These are phyloP conservation scores for Apiosordaria backusii DNA, from an alignment of 495 filamentous ascomycete species.

Conservation along the genomic window DNA sequence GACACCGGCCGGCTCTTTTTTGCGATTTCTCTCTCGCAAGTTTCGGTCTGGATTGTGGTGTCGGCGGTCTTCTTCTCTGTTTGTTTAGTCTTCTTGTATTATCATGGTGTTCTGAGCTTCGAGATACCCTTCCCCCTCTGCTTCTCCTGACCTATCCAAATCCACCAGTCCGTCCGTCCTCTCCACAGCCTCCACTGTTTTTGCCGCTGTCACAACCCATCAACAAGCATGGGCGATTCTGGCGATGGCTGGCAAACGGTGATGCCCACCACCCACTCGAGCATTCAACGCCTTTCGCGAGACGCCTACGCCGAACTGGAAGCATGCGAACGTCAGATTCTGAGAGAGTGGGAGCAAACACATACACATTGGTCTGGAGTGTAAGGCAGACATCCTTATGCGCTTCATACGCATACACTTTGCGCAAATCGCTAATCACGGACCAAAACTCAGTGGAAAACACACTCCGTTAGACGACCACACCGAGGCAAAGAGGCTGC, in stretches of 20 bases:
- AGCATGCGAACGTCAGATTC: conserved; percentile 29
- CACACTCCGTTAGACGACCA: conserved; percentile 31
- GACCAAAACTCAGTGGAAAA: conserved; percentile 28
- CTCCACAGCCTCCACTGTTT: conserved; percentile 12
- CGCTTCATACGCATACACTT: not conserved
- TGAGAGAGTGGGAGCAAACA: conserved; percentile 32
- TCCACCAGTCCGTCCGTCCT: conserved; percentile 10
- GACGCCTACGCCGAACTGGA: conserved; percentile 26
- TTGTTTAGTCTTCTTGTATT: not conserved
- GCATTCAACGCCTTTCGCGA: conserved; percentile 27
- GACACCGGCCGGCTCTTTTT: not conserved
- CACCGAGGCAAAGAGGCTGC: conserved; percentile 34
- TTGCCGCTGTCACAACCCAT: conserved; percentile 12
- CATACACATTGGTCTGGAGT: conserved; percentile 35
- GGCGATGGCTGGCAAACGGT: conserved; percentile 34
- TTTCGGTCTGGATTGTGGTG: not conserved
- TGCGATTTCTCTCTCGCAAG: not conserved
- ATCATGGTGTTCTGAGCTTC: not conserved
- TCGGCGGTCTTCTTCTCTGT: not conserved
- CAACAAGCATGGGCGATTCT: conserved; percentile 27
- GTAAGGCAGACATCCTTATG: conserved; percentile 19
- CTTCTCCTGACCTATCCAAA: not conserved
- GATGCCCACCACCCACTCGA: conserved; percentile 30
- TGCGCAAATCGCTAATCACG: conserved; percentile 6
- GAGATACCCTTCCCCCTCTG: not conserved